phyloP scores from a whole-genome alignment of 345 rosid genomes.

The Syzygium grande region DNA sequence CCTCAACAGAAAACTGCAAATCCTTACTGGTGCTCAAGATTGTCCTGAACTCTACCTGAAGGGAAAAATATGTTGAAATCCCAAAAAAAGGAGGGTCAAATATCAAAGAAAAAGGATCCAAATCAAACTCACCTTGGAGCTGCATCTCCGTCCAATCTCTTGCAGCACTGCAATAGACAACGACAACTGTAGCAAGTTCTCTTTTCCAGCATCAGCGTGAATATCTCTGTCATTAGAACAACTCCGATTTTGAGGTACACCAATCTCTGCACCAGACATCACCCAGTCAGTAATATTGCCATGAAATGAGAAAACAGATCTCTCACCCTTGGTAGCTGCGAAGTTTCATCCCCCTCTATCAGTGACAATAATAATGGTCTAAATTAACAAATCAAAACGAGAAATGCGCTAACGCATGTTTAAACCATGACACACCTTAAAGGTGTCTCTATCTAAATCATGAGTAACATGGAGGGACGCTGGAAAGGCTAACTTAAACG shows the following conservation, averaged over 20 bases:
- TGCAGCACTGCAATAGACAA: slow-evolving; percentile 72
- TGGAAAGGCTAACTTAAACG: neutral
- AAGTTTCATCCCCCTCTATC: neutral
- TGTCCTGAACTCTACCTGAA: slow-evolving; percentile 82
- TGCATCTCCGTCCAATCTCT: slow-evolving; percentile 89
- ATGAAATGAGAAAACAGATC: neutral
- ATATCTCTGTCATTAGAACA: slow-evolving; percentile 40
- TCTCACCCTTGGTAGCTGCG: neutral
- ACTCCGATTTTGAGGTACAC: slow-evolving; percentile 39
- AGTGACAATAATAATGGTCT: neutral
- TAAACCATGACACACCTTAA: neutral
- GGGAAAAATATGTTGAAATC: slow-evolving; percentile 1
- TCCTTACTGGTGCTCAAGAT: slow-evolving; percentile 84
- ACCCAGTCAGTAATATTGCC: neutral
- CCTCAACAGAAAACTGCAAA: slow-evolving; percentile 95
- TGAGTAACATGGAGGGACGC: neutral
- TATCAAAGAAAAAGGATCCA: neutral
- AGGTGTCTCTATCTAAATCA: neutral
- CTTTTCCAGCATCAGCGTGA: slow-evolving; percentile 56
- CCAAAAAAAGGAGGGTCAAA: neutral
- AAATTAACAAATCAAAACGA: neutral
- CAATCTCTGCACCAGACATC: slow-evolving; percentile 38
- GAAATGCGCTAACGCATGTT: neutral
- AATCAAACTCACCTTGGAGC: slow-evolving; percentile 57
- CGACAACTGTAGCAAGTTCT: slow-evolving; percentile 49